Evolutionary conservation across 78 protist genomes (phyloP).

Genomic region (Dictyostelium capitatum): DNA sequence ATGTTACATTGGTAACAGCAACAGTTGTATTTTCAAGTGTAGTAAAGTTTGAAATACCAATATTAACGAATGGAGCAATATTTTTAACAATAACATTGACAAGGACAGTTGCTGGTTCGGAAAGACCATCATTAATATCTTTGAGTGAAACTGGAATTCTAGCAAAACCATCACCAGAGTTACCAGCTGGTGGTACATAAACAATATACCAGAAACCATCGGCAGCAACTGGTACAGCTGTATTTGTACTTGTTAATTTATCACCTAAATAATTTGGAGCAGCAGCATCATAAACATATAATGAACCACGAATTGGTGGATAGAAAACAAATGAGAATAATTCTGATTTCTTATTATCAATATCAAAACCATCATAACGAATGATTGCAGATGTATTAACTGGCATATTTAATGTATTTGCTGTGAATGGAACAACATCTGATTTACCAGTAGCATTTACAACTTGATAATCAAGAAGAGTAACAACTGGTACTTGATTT

Average conservation of each 20-base stretch:
- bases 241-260: no score
- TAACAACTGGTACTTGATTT: conserved; percentile 48
- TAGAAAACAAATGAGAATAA: neutral
- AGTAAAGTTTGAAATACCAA: neutral
- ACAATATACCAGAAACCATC: neutral
- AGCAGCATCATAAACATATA: neutral
- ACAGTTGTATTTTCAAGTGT: neutral
- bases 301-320: neutral
- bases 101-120: neutral
- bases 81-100: neutral
- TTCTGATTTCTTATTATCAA: neutral
- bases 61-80: conserved; percentile 25
- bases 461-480: neutral
- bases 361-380: neutral
- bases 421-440: no score
- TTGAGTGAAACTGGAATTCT: neutral
- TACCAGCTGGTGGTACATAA: neutral
- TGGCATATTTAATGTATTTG: neutral
- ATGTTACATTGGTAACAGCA: neutral
- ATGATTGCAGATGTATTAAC: neutral
- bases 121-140: neutral
- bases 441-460: no score
- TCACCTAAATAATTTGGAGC: neutral
- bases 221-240: neutral
- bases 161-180: neutral